Base-by-base conservation (phyloP, 179 eudicot genomes). In the Sideroxylon spinosum region DNA sequence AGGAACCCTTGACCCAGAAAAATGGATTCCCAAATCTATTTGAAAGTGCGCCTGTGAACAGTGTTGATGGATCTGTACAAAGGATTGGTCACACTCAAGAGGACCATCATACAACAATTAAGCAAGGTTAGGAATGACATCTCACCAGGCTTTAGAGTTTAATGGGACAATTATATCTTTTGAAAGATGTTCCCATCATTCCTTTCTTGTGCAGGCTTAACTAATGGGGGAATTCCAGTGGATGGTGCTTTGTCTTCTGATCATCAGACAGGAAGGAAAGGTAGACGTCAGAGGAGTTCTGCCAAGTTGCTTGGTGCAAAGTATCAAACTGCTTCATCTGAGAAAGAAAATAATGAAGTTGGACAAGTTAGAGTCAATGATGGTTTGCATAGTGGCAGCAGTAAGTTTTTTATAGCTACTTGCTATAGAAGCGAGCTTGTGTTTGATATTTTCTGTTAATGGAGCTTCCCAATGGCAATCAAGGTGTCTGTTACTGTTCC, bases 261-360 rank as follows among this genome's bases (percentile, higher is more conserved):
- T 52, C 56, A 0, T 13, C 87, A 84, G 76, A 65, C 82, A 67
- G 91, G 86, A 78, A 87, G 92, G 84, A 92, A 84, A 86, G 84
- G 92, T 78, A 89, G 85, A 78, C 89, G 97, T 50, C 83, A 81
- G 61, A 89, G 81, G 76, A 89, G 80, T 86, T 77, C 91, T 10
- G 64, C 84, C 65, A 94, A 90, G 81, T 71, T 82, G 11, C 50
- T 80, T 46, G 91, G 87, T 70, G 88, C 81, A 74, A 80, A 83
- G 80, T 73, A 69, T 79, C 91, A 79, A 79, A 77, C 76, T 63
- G 73, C 74, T 59, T 53, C 89, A 25, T 75, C 82, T 56, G 96
- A 84, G 60, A 87, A 87, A 81, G 92, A 86, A 84, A 84, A 79
- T 77, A 69, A 44, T 70, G 87, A 78, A 68, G 67, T 56, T 80